Evolutionary conservation across 345 rosid genomes (phyloP).

Genomic region (Gossypium mustelinum): DNA sequence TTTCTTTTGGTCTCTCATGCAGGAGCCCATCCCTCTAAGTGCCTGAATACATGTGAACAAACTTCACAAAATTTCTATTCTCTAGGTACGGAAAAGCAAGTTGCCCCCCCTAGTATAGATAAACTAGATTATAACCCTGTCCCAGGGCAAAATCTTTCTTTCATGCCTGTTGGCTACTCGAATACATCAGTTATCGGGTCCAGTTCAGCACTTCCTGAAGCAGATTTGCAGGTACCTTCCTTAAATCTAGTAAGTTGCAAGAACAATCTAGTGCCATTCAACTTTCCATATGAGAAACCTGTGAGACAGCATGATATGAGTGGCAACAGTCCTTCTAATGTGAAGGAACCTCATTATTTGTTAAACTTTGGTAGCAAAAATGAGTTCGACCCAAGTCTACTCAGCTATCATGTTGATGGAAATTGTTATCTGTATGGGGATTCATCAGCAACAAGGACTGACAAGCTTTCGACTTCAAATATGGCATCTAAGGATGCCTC

Average conservation of each 20-base stretch:
- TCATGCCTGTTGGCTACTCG: slow-evolving; percentile 27
- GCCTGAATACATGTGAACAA: slow-evolving; percentile 31
- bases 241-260: slow-evolving; percentile 23
- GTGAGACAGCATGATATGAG: slow-evolving; percentile 19
- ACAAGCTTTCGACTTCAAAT: slow-evolving; percentile 22
- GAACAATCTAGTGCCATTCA: slow-evolving; percentile 28
- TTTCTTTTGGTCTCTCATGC: slow-evolving; percentile 17
- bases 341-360: slow-evolving; percentile 31
- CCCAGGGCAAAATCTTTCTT: slow-evolving; percentile 33
- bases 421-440: slow-evolving; percentile 25
- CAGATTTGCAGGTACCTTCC: slow-evolving; percentile 31
- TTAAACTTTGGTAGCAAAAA: slow-evolving; percentile 26
- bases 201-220: slow-evolving; percentile 32
- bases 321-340: slow-evolving; percentile 16
- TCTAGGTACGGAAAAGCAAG: slow-evolving; percentile 27
- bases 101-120: slow-evolving; percentile 27
- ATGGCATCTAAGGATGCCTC: slow-evolving; percentile 26
- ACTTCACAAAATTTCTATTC: slow-evolving; percentile 26
- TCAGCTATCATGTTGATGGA: slow-evolving; percentile 29
- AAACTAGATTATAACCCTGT: slow-evolving; percentile 24
- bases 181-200: slow-evolving; percentile 29
- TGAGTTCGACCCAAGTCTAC: slow-evolving; percentile 34
- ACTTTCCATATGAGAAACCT: slow-evolving; percentile 23
- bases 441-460: slow-evolving; percentile 18
- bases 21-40: slow-evolving; percentile 37